A percentile compares a stretch with the other conserved stretches of the same genome.
These are phyloP conservation scores for Suillus fuscotomentosus DNA, from an alignment of 768 basidiomycete genomes.

Conservation along the genomic window DNA sequence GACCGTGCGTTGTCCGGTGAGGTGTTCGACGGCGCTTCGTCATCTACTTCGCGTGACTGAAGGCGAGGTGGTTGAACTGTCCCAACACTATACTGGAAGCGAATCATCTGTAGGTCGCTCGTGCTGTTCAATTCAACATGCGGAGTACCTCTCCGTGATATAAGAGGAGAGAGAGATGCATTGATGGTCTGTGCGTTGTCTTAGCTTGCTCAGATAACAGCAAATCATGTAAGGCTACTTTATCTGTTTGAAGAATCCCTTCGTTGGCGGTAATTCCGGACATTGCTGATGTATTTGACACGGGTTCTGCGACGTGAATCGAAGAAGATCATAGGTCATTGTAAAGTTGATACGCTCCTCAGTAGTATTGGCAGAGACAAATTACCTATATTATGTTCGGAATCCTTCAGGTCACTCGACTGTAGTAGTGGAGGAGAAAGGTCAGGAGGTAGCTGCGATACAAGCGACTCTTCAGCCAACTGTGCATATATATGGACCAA, in stretches of 20 bases:
- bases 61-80: background rate
- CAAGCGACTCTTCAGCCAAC: background rate
- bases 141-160: background rate
- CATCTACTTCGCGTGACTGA: background rate
- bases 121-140: background rate
- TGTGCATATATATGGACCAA: background rate
- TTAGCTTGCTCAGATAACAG: background rate
- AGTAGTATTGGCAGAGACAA: background rate
- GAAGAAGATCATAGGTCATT: background rate
- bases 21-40: background rate
- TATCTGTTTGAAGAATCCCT: background rate
- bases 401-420: background rate
- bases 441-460: background rate
- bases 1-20: conserved; percentile 5
- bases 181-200: background rate
- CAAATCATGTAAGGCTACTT: background rate
- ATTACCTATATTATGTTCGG: background rate
- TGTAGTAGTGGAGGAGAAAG: background rate
- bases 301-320: background rate
- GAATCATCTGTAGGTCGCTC: background rate
- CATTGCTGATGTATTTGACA: background rate
- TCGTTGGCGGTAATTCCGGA: background rate
- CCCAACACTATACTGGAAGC: background rate
- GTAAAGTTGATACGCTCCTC: background rate
- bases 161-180: background rate